A percentile compares a stretch with the other conserved stretches of the same genome.
Conservation (phyloP, 148 eudicot genomes). For the Diospyros kaki region DNA sequence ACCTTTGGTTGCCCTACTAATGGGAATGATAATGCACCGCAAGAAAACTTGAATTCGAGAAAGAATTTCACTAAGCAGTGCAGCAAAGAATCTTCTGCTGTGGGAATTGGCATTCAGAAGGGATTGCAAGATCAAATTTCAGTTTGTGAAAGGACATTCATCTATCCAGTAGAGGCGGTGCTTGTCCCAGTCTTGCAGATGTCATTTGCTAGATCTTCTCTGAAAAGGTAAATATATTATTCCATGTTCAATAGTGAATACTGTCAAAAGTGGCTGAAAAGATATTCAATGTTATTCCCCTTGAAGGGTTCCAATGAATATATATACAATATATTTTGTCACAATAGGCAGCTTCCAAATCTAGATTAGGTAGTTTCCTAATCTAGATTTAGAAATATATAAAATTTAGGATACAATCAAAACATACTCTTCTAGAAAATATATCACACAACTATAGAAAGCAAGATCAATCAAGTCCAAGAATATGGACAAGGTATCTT, state of each 20-base stretch:
- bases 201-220: conserved; percentile 72
- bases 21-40: conserved; percentile 38
- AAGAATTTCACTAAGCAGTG: conserved; percentile 26
- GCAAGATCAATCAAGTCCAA: too few relatives aligned
- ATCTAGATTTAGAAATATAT: too few relatives aligned
- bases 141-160: conserved; percentile 60
- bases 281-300: too few relatives aligned
- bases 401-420: too few relatives aligned
- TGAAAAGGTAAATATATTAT: conserved; percentile 53
- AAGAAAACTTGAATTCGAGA: conserved; percentile 25
- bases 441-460: too few relatives aligned
- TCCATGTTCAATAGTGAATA: neutral
- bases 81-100: conserved; percentile 34
- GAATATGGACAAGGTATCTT: too few relatives aligned
- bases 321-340: too few relatives aligned
- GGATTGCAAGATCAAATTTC: conserved; percentile 32
- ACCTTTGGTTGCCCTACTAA: conserved; percentile 53
- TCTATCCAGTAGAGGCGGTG: conserved; percentile 84
- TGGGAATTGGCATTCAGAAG: conserved; percentile 33
- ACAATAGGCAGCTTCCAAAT: too few relatives aligned
- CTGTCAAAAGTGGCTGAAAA: too few relatives aligned
- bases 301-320: too few relatives aligned
- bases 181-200: conserved; percentile 85
- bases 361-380: too few relatives aligned
- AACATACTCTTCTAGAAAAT: too few relatives aligned